Conservation (phyloP, 495 filamentous ascomycete genomes). For the Aspergillus funiculosus region DNA sequence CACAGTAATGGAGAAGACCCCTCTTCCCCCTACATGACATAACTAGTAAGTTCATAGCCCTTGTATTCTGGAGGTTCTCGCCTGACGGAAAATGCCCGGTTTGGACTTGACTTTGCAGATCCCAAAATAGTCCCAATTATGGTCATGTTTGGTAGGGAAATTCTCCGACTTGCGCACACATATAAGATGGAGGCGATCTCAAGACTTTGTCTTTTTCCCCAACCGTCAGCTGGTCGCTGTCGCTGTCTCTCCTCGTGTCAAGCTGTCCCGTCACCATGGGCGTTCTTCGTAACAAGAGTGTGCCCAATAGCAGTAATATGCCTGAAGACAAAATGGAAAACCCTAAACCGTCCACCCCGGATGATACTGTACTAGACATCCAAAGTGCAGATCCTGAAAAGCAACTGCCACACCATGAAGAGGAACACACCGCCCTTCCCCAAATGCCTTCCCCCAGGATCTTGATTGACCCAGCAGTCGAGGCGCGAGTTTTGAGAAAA, state of each 20-base stretch:
- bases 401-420: conserved; percentile 20
- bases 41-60: conserved; percentile 6
- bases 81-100: conserved; percentile 3
- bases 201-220: background rate
- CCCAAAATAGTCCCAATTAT: conserved; percentile 14
- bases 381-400: conserved; percentile 32
- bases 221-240: background rate
- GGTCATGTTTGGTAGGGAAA: conserved; percentile 9
- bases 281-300: conserved; percentile 25
- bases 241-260: background rate
- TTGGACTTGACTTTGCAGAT: conserved; percentile 13
- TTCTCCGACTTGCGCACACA: conserved; percentile 13
- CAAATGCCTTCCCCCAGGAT: conserved; percentile 15
- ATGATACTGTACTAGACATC: conserved; percentile 25
- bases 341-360: background rate
- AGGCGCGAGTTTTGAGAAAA: conserved; percentile 54
- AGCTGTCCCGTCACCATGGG: conserved; percentile 22
- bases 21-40: background rate
- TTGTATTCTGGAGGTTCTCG: background rate
- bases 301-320: conserved; percentile 2
- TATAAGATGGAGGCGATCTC: conserved; percentile 14
- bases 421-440: conserved; percentile 22
- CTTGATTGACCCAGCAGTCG: conserved; percentile 46
- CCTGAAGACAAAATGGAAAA: background rate
- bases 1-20: too few species aligned